Base-by-base conservation (phyloP, 495 filamentous ascomycete species). In the Emericellopsis terricola region DNA sequence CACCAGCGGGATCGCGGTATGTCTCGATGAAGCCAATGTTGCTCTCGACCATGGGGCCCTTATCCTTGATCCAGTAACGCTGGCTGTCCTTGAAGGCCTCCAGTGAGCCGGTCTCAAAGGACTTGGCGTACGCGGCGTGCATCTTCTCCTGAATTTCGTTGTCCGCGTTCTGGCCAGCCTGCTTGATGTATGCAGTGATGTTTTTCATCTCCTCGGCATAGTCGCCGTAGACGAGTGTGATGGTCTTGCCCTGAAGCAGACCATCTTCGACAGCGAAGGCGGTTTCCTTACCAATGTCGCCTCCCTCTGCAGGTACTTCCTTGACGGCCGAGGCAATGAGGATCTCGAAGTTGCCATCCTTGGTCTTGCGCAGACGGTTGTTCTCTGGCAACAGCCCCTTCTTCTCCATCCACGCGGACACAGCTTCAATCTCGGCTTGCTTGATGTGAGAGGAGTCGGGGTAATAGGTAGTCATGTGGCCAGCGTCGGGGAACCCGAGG, bases 1-100 rank as follows among this genome's bases (percentile, higher is more conserved):
- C 73, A 30, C 89, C 87, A 35, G 83, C 78, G 1, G 89, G 89
- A 50, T 97, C 89, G 33, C 89, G 71, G 48, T 96, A 97, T 0
- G 86, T 93, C 57, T 97, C 89, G 27, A 97, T 78, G 46, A 96
- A 97, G 1, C 89, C 89, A 37, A 96, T 71, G 51, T 96, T 87
- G 13, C 68, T 78, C 53, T 96, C 89, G 13, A 97, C 73, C 52
- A 69, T 74, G 5, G 89, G 89, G 11, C 82, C 78, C 38, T 86
- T 81, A 42, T 97, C 86, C 33, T 78, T 72, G 29, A 97, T 86
- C 89, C 89, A 97, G 42, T 73, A 72, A 32, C 84, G 65, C 51
- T 97, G 89, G 42, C 72, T 76, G 45, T 92, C 78, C 60, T 91
- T 93, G 65, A 85, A 92, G 19, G 81, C 78, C 33, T 81, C 60